These are phyloP conservation scores for Diplodia intermedia DNA, from an alignment of 2,329 filamentous ascomycete genomes.

Conservation along the genomic window DNA sequence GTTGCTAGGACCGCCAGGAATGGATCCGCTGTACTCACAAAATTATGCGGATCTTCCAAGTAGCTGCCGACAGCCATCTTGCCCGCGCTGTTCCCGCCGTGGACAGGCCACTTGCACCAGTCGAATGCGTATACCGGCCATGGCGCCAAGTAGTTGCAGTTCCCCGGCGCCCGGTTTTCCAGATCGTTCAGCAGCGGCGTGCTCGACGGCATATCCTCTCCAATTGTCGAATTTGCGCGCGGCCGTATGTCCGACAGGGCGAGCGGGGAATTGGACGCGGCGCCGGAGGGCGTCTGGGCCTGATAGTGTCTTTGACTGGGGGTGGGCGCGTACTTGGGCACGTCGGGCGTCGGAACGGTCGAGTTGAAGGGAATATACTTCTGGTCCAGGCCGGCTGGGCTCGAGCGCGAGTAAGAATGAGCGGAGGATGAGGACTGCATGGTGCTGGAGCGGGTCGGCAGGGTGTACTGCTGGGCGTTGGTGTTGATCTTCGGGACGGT, in stretches of 20 bases:
- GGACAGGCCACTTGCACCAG: constrained; percentile 97
- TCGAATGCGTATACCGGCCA: constrained; percentile 98
- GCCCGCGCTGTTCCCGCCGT: constrained; percentile 73
- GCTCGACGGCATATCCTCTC: constrained; percentile 71
- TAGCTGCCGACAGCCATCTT: constrained; percentile 97
- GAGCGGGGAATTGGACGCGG: constrained; percentile 83
- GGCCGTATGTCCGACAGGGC: constrained; percentile 92
- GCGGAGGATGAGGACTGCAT: constrained; percentile 61
- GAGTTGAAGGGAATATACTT: constrained; percentile 69
- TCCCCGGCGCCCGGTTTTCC: constrained; percentile 69
- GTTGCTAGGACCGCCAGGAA: background rate
- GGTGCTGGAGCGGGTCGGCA: constrained; percentile 70
- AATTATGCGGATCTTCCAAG: constrained; percentile 97
- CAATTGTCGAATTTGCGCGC: constrained; percentile 79
- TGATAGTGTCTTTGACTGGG: constrained; percentile 66
- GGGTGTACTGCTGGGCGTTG: constrained; percentile 66
- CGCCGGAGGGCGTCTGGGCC: constrained; percentile 57
- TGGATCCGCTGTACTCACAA: constrained; percentile 63
- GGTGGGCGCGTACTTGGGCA: constrained; percentile 52
- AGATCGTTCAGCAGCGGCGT: constrained; percentile 68
- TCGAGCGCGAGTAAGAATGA: constrained; percentile 79
- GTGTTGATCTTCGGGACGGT: constrained; percentile 59
- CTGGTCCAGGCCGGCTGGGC: constrained; percentile 70
- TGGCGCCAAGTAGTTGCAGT: constrained; percentile 91
- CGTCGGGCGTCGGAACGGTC: constrained; percentile 64